Percentiles rank a stretch among this genome's conserved stretches.
phyloP scores from a whole-genome alignment of 768 basidiomycete species.

The Hygrophorus russula region DNA sequence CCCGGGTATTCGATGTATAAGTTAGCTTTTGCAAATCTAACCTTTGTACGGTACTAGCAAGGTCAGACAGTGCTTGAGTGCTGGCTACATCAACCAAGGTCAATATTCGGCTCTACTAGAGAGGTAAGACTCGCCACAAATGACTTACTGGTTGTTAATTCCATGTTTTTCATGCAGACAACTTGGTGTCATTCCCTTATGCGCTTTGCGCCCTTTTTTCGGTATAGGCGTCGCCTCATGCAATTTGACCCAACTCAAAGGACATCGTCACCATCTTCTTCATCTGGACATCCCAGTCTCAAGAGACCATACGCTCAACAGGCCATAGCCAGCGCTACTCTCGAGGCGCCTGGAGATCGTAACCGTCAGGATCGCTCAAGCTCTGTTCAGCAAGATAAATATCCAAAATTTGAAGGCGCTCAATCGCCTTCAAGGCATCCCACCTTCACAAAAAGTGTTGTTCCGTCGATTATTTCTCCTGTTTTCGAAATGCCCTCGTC shows the following conservation, averaged over 20 bases:
- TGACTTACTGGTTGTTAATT: background rate
- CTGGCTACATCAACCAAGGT: too few species aligned
- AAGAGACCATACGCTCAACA: conserved; percentile 40
- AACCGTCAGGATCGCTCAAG: too few species aligned
- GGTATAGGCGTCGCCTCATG: conserved; percentile 47
- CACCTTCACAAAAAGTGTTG: conserved; percentile 10
- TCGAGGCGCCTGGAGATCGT: conserved; percentile 13
- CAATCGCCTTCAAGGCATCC: conserved; percentile 13
- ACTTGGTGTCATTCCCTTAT: conserved; percentile 19
- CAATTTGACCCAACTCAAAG: conserved; percentile 33
- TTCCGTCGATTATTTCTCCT: conserved; percentile 10
- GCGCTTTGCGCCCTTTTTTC: conserved; percentile 37
- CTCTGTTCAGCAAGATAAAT: conserved; percentile 7
- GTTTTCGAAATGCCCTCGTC: conserved; percentile 17
- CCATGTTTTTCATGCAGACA: background rate
- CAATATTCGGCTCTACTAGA: background rate
- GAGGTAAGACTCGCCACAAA: background rate
- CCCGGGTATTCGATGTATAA: too few species aligned
- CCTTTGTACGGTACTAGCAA: too few species aligned
- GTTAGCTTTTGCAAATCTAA: background rate
- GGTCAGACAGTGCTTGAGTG: too few species aligned
- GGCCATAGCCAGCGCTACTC: conserved; percentile 15
- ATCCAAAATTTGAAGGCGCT: conserved; percentile 5
- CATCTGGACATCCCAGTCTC: conserved; percentile 12
- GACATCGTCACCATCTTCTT: conserved; percentile 13